Base-by-base conservation (phyloP, 139 green algal genomes). In the Coelastrella sp. region DNA sequence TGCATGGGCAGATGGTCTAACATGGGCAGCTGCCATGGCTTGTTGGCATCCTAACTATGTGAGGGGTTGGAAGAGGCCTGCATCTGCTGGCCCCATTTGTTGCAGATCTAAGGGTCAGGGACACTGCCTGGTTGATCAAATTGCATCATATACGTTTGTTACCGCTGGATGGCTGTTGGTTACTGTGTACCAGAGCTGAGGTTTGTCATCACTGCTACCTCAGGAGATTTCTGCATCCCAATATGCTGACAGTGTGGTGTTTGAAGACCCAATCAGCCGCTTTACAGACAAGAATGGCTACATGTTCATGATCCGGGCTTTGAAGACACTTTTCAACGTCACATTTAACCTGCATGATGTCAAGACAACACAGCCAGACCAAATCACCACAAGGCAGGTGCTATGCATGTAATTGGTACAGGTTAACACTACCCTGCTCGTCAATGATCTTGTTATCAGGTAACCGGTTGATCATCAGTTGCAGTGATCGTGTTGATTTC, bases 241-340 rank as follows among this genome's bases (percentile, higher is more conserved):
- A 6, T 94, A 94, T 87, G 85, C 78, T 0, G 35, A 76, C 0
- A 57, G 89, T 60, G 90, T 96, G n/a, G 83, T 59, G 17, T 96
- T 95, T 74, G 82, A 94, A 59, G 94, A 96, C 78, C 94, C 94
- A 56, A 87, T 96, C 20, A 83, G 78, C 7, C 81, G 82, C 15
- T 89, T 91, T 22, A 56, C 81, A 75, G 85, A 78, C 72, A 65
- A 93, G 4, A 87, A 94, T 15, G 87, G 61, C 0, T 96, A 95
- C 70, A 75, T 82, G 8, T 27, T 91, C 17, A 92, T 92, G 59
- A 74, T 95, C 60, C 75, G 82, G 22, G 60, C 88, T n/a, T 84
- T 96, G 49, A 89, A 89, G n/a, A 93, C 90, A 12, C 57, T 94
- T 19, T 96, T 96, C 84, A 90, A 94, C n/a, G 90, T 95, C 20